A percentile compares a stretch with the other conserved stretches of the same genome.
phyloP scores from a whole-genome alignment of 306 rosid species.

The Quercus variabilis region DNA sequence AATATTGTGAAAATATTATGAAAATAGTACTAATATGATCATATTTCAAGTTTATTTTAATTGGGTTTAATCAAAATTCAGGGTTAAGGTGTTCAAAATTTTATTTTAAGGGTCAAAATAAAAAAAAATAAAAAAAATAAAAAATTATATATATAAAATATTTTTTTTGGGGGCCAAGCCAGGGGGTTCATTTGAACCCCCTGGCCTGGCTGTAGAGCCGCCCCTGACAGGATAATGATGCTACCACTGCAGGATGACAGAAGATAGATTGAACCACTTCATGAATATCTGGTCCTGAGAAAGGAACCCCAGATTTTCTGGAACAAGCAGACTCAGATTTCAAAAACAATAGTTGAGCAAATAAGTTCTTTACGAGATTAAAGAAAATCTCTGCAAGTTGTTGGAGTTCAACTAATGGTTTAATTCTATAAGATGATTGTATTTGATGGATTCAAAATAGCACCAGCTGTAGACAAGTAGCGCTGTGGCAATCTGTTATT shows the following conservation, averaged over 20 bases:
- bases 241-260: conserved; percentile 56
- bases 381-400: conserved; percentile 59
- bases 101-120: too few relatives aligned
- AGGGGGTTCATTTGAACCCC: too few relatives aligned
- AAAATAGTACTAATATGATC: too few relatives aligned
- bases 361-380: conserved; percentile 39
- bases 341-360: conserved; percentile 41
- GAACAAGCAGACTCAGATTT: conserved; percentile 27
- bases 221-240: conserved; percentile 49
- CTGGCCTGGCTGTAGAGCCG: too few relatives aligned
- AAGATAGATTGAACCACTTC: conserved; percentile 59
- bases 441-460: conserved; percentile 70
- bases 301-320: conserved; percentile 21
- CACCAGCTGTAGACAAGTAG: conserved; percentile 55
- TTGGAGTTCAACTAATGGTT: conserved; percentile 39
- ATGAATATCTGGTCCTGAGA: conserved; percentile 43
- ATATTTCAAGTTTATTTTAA: too few relatives aligned
- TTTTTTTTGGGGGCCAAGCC: too few relatives aligned
- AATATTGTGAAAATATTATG: too few relatives aligned
- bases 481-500: conserved; percentile 27
- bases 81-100: too few relatives aligned
- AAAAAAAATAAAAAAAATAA: too few relatives aligned
- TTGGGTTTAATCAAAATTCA: too few relatives aligned
- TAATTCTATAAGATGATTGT: conserved; percentile 37
- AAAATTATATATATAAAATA: too few relatives aligned